Conservation (phyloP, 768 basidiomycete genomes). For the Phlebiopsis flavidoalba region DNA sequence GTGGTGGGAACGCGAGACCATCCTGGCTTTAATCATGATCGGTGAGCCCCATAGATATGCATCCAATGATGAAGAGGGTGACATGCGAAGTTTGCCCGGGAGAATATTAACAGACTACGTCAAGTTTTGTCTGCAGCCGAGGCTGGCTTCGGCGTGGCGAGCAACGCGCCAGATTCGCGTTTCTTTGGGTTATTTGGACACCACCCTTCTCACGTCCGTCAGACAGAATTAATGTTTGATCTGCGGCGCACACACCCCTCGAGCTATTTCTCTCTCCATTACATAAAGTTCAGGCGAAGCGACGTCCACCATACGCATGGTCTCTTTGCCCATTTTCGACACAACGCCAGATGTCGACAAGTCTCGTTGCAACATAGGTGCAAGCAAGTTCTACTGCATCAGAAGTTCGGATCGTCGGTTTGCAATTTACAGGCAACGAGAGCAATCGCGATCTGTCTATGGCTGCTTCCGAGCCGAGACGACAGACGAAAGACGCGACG, state of each 20-base stretch:
- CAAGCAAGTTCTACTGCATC: not conserved
- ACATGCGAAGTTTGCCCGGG: not conserved
- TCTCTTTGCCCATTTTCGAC: not conserved
- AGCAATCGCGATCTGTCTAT: not conserved
- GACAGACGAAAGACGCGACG: not conserved
- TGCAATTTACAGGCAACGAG: not conserved
- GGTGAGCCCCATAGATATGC: no score
- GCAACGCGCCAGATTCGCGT: not conserved
- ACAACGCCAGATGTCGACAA: not conserved
- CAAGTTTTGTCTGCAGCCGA: not conserved
- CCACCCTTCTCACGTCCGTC: not conserved
- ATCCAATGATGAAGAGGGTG: not conserved
- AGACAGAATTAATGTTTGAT: not conserved
- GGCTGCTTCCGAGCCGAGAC: not conserved
- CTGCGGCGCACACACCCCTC: not conserved
- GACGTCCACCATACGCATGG: not conserved
- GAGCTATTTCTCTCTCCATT: not conserved
- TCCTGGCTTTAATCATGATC: no score
- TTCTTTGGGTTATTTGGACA: not conserved
- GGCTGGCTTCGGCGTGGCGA: not conserved
- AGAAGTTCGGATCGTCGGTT: not conserved
- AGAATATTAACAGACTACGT: not conserved
- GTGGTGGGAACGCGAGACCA: no score
- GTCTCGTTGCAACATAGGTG: not conserved
- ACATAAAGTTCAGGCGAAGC: not conserved